A percentile compares a stretch with the other conserved stretches of the same genome.
phyloP scores from a whole-genome alignment of 2,329 filamentous ascomycete genomes.

The Pyrenochaeta sp. region DNA sequence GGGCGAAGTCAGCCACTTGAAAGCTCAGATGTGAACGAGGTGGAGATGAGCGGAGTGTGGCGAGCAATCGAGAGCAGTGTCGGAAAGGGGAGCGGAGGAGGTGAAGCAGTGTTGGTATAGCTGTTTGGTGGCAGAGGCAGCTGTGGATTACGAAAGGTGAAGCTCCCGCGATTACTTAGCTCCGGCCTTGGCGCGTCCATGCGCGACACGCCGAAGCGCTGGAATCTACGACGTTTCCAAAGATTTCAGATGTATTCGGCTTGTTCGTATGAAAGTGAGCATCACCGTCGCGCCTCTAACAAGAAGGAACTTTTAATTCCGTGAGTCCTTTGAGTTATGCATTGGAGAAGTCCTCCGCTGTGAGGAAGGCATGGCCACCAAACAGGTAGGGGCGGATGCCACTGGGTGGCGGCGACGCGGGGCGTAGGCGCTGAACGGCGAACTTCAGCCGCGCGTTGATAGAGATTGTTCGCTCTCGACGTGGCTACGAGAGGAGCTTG shows the following conservation, averaged over 20 bases:
- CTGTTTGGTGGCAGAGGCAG: conserved; percentile 41
- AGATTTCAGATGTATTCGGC: background rate
- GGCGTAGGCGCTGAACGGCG: background rate
- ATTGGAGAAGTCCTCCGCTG: background rate
- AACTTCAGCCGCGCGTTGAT: no score
- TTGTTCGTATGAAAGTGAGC: background rate
- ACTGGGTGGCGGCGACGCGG: background rate
- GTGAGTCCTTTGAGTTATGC: background rate
- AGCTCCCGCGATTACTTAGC: conserved; percentile 35
- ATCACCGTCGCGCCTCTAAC: background rate
- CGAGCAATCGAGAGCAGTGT: conserved; percentile 7
- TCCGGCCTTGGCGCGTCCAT: conserved; percentile 27
- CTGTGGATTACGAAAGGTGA: conserved; percentile 45
- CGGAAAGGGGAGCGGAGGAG: conserved; percentile 11
- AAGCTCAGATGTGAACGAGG: background rate
- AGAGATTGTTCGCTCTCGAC: no score
- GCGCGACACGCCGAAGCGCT: background rate
- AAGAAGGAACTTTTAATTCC: background rate
- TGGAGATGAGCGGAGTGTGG: conserved; percentile 3
- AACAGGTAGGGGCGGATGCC: background rate
- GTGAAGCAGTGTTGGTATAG: conserved; percentile 29
- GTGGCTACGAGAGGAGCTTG: background rate
- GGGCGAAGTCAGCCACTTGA: conserved; percentile 21
- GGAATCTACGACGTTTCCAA: background rate
- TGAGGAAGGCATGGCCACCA: background rate